Evolutionary conservation across 257 asterid genomes (phyloP), one percentile per base, ranked within the genome.

Genomic region (Penstemon eatonii): DNA sequence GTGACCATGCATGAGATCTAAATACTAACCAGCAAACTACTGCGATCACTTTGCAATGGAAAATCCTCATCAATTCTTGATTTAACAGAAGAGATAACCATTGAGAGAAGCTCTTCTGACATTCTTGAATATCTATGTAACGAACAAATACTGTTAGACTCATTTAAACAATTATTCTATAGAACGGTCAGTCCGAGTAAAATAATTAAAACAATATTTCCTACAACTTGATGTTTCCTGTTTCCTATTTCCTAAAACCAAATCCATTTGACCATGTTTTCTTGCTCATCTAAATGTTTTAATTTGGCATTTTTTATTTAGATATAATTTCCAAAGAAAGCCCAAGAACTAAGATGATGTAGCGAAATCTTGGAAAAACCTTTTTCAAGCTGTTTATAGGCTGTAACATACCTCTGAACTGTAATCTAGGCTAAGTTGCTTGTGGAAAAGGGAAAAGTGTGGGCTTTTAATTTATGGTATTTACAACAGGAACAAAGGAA

Each of bases 121-220:
- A 92, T 92, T 82, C 98, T 84, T 60, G 90, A 79, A 79, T 92
- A 92, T 73, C 98, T 92, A 81, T 45, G 67, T 36, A 76, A 75
- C 47, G 47, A 71, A 47, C 56, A 68, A 56, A 59, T 39, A 53
- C 68, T 72, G 52, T 61, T 56, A 72, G 42, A 71, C 74, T 64
- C 52, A 49, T 65, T 57, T 69, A 39, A 59, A 59, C 55, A 67
- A n/a, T 46, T 47, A 56, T 56, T 15, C 43, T 72, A 37, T 46
- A 67, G 66, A 50, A 63, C 12, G 50, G 33, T 47, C 42, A 56
- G 52, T 54, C 43, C 7, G 36, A 37, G 50, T 46, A 3, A 5
- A 7, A 38, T 33, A 15, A 65, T 51, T 64, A 10, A 39, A 37
- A 43, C 44, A 4, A 44, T 4, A n/a, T 46, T 49, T 42, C 25